Evolutionary conservation across 2,329 filamentous ascomycete species (phyloP).

Genomic region (Fusarium sp.): DNA sequence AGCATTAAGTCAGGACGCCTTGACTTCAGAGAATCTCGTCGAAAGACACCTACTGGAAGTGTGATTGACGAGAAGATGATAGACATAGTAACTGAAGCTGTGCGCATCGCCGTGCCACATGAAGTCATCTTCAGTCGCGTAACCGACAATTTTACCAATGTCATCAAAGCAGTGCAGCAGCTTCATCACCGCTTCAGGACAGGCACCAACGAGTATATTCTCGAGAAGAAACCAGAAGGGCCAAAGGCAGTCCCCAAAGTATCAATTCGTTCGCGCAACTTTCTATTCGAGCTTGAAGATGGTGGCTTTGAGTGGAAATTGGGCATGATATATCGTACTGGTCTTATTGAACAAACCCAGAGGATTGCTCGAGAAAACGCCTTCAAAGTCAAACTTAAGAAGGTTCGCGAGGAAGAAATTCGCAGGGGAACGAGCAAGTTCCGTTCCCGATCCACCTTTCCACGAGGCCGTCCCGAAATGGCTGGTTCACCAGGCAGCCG

Average conservation of each 20-base stretch:
- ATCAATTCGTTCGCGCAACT: constrained; percentile 81
- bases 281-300: constrained; percentile 94
- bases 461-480: constrained; percentile 52
- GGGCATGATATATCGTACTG: constrained; percentile 91
- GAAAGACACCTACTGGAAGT: constrained; percentile 70
- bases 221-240: constrained; percentile 85
- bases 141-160: constrained; percentile 93
- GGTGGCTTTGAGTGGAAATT: constrained; percentile 98
- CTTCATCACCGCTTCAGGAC: constrained; percentile 94
- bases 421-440: constrained; percentile 65
- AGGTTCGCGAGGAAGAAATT: constrained; percentile 78
- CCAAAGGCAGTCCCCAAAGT: constrained; percentile 90
- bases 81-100: constrained; percentile 86
- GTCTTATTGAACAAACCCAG: constrained; percentile 89
- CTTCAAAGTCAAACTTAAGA: constrained; percentile 87
- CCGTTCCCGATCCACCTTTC: constrained; percentile 66
- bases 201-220: constrained; percentile 86
- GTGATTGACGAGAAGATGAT: constrained; percentile 82
- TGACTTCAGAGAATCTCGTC: constrained; percentile 82
- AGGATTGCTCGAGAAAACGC: constrained; percentile 90
- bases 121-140: constrained; percentile 90
- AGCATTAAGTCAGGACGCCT: constrained; percentile 85
- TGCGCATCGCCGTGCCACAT: constrained; percentile 89
- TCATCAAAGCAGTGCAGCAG: constrained; percentile 87
- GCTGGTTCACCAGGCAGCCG: constrained; percentile 56